These are phyloP conservation scores for Helminthosporium solani DNA, from an alignment of 2,329 filamentous ascomycete genomes.

Conservation along the genomic window DNA sequence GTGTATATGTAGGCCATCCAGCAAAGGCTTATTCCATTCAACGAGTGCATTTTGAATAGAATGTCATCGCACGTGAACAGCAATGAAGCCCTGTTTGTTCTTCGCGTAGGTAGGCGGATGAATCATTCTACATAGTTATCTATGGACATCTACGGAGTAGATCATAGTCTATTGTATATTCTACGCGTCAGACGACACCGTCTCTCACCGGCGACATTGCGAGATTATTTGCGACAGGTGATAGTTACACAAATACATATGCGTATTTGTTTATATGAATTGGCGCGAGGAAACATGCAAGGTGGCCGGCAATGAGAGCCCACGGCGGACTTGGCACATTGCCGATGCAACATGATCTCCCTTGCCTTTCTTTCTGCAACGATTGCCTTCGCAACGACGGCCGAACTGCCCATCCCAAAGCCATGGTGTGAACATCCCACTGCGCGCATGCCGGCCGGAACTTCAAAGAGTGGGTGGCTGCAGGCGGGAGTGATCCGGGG, in stretches of 20 bases:
- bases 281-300: background rate
- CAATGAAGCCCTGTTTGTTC: no score
- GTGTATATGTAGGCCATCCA: background rate
- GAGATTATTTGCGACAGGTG: no score
- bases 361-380: conserved; percentile 18
- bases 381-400: conserved; percentile 6
- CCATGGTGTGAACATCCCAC: conserved; percentile 24
- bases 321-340: background rate
- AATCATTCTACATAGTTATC: no score
- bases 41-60: no score
- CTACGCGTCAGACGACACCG: no score
- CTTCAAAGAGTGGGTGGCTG: conserved; percentile 28
- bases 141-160: no score
- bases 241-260: no score
- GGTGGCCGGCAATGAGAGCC: background rate
- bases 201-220: no score
- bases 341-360: conserved; percentile 10
- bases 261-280: background rate
- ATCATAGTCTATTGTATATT: no score
- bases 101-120: no score
- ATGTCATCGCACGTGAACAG: no score
- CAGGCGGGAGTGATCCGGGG: conserved; percentile 25
- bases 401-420: conserved; percentile 4
- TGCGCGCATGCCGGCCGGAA: conserved; percentile 25
- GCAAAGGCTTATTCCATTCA: no score